Conservation (phyloP, 108 stramenopile genomes). For the Skeletonema marinoi region DNA sequence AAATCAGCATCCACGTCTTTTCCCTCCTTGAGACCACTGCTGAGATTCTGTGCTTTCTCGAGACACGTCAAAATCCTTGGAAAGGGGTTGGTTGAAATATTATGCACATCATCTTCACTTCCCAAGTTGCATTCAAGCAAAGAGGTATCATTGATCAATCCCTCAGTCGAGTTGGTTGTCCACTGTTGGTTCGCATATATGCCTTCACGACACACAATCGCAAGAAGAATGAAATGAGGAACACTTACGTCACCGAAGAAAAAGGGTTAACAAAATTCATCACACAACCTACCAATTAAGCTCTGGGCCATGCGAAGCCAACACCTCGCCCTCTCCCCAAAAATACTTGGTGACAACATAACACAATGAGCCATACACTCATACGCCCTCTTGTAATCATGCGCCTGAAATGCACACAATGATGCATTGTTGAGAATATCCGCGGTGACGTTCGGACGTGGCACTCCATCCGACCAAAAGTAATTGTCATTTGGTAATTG, state of each 20-base stretch:
- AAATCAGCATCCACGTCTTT: conserved; percentile 1
- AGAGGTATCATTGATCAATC: background rate
- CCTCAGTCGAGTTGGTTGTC: conserved; percentile 13
- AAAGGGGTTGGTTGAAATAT: conserved; percentile 24
- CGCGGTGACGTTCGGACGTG: conserved; percentile 51
- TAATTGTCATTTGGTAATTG: background rate
- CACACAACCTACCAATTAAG: conserved; percentile 64
- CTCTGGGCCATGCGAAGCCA: conserved; percentile 87
- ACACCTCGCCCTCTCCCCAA: conserved; percentile 45
- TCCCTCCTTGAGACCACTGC: background rate
- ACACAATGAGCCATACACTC: conserved; percentile 72
- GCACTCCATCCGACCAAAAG: conserved; percentile 70
- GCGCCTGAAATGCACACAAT: conserved; percentile 64
- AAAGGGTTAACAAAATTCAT: background rate
- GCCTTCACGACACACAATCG: conserved; percentile 11
- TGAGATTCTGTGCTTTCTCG: conserved; percentile 26
- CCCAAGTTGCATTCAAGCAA: conserved; percentile 21
- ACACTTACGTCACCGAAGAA: background rate
- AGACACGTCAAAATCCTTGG: conserved; percentile 31
- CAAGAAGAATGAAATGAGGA: background rate
- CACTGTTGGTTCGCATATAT: conserved; percentile 24
- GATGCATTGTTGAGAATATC: conserved; percentile 72
- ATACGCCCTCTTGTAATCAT: conserved; percentile 64
- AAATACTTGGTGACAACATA: conserved; percentile 31
- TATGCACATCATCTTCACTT: conserved; percentile 44